These are phyloP conservation scores for Lachancea lanzarotensis DNA, from an alignment of 805 yeast species.

Conservation along the genomic window DNA sequence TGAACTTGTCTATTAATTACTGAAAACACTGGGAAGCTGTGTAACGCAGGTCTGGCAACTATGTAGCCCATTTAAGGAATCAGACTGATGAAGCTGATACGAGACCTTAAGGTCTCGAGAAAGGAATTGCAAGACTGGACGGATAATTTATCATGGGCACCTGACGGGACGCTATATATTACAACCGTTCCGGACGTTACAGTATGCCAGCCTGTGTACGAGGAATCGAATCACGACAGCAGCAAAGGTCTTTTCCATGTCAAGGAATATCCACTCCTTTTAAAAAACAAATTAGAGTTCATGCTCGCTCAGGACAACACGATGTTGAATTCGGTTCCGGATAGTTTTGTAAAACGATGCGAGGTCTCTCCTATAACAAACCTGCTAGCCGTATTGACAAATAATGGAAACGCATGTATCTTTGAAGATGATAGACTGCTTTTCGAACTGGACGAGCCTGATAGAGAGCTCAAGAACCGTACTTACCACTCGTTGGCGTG, in stretches of 20 bases:
- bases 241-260: conserved; percentile 24
- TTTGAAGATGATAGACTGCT: conserved; percentile 13
- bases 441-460: conserved; percentile 20
- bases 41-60: too few species aligned
- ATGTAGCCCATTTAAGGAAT: too few species aligned
- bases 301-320: conserved; percentile 19
- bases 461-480: conserved; percentile 10
- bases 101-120: conserved; percentile 24
- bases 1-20: too few species aligned
- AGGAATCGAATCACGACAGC: conserved; percentile 12
- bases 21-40: too few species aligned
- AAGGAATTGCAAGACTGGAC: conserved; percentile 27
- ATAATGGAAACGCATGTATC: conserved; percentile 24
- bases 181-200: conserved; percentile 25
- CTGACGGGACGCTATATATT: conserved; percentile 27
- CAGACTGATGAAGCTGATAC: conserved; percentile 21
- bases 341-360: conserved; percentile 17
- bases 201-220: conserved; percentile 24
- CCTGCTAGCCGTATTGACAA: conserved; percentile 24
- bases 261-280: conserved; percentile 18
- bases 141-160: conserved; percentile 24
- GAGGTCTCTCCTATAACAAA: conserved; percentile 18
- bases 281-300: conserved; percentile 26
- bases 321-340: conserved; percentile 27
- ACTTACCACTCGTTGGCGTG: conserved; percentile 26